Conservation (phyloP, 441 rosid species). For the Gossypium gossypioides region DNA sequence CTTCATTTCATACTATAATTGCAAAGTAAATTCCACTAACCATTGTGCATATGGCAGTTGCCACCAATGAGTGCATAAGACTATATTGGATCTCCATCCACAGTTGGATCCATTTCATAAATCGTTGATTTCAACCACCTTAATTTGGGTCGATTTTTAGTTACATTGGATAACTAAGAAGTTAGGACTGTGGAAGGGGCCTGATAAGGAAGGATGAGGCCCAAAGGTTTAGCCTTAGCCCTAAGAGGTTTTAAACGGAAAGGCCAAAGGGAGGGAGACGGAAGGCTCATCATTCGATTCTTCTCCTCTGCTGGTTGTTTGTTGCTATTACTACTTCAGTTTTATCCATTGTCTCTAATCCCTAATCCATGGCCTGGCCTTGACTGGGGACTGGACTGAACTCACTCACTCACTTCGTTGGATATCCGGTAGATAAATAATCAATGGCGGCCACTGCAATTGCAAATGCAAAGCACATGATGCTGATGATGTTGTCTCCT, state of each 20-base stretch:
- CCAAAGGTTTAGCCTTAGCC: neutral
- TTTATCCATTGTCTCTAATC: neutral
- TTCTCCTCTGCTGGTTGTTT: neutral
- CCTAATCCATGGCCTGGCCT: neutral
- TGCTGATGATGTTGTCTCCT: neutral
- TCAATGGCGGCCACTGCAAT: conserved; percentile 2
- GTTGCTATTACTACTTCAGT: neutral
- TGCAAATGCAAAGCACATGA: neutral
- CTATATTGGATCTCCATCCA: too few relatives aligned
- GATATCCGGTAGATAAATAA: neutral
- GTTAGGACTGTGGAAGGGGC: neutral
- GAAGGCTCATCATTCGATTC: neutral
- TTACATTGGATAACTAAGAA: too few relatives aligned
- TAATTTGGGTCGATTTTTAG: too few relatives aligned
- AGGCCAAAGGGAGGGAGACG: neutral
- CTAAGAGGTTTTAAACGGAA: neutral
- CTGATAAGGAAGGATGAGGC: neutral
- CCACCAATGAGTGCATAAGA: too few relatives aligned
- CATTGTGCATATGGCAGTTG: too few relatives aligned
- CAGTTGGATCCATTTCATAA: too few relatives aligned
- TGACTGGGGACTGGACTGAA: neutral
- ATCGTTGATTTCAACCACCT: too few relatives aligned
- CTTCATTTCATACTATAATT: too few relatives aligned
- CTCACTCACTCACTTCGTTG: neutral
- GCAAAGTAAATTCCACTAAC: too few relatives aligned